These are phyloP conservation scores for Ambrosia artemisiifolia DNA, from an alignment of 129 eudicot genomes.

Conservation along the genomic window DNA sequence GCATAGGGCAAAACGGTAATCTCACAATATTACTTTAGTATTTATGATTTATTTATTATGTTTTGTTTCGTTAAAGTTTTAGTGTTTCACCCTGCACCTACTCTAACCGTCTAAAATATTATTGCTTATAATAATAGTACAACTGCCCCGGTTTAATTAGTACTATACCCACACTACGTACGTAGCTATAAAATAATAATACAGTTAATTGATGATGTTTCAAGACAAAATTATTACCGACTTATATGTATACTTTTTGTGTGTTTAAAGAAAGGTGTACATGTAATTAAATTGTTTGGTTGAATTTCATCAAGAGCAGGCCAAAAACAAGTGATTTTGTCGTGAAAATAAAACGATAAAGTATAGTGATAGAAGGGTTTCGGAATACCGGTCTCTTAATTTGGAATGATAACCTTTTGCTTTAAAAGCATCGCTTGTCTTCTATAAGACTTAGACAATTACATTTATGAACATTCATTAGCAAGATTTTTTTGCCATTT, in stretches of 20 bases:
- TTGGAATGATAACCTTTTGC: too few species aligned
- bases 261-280: neutral
- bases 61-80: slow-evolving; percentile 3
- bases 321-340: neutral
- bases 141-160: neutral
- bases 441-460: too few species aligned
- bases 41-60: neutral
- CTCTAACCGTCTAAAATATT: slow-evolving; percentile 11
- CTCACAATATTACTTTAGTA: neutral
- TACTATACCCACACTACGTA: neutral
- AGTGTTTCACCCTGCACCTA: slow-evolving; percentile 11
- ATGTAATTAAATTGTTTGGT: neutral
- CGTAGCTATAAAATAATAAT: neutral
- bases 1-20: slow-evolving; percentile 21
- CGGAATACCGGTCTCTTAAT: too few species aligned
- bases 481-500: too few species aligned
- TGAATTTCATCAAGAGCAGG: neutral
- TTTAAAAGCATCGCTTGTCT: too few species aligned
- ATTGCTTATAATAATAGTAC: neutral
- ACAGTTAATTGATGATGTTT: neutral
- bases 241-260: neutral
- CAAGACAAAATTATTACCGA: neutral
- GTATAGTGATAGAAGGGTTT: too few species aligned
- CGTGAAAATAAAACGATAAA: neutral
- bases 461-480: too few species aligned